Evolutionary conservation across 805 yeast species (phyloP), one percentile per base, ranked within the genome.

Genomic region (Suhomyces tanzawaensis): DNA sequence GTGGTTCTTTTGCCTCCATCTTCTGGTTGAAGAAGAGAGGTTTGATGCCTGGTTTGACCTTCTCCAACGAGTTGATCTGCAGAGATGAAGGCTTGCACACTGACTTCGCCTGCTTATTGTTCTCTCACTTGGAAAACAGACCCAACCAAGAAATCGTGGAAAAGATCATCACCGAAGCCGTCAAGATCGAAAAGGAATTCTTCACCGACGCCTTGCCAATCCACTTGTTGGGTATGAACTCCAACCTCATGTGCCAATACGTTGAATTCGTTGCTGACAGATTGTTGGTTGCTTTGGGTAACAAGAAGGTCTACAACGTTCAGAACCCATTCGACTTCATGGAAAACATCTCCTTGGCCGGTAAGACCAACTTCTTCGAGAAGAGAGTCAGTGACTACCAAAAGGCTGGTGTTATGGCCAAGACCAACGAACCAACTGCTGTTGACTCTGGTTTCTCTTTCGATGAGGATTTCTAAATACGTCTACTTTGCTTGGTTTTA

Each of bases 11-110:
- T 62, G 99, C 99, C 35, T 89, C 98, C 37, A 89, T 91, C 62
- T 91, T 91, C 75, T 91, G 99, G 99, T 81, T 91, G 60, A 91
- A 93, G 81, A 91, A 91, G 81, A 85, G 96, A 68, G 99, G 99
- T 63, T 75, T 91, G 61, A 91, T 91, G 99, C 98, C 99, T 25
- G 99, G 99, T 60, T 76, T 91, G 57, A 91, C 98, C 30, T 93
- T 91, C 77, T 90, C 98, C 40, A 91, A 91, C 69, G 99, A 91
- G 71, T 80, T 91, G 62, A 91, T 91, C 57, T 89, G 95, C 62
- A 88, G 99, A 71, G 99, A 91, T 67, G 99, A 91, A 74, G 99
- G 99, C 65, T 74, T 93, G 69, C 99, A 91, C 71, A 91, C 99
- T 37, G 99, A 91, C 71, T 91, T 93, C 67, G 99, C 98, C 21